Evolutionary conservation across 345 rosid genomes (phyloP), one percentile per base, ranked within the genome.

Genomic region (Cochlearia excelsa): DNA sequence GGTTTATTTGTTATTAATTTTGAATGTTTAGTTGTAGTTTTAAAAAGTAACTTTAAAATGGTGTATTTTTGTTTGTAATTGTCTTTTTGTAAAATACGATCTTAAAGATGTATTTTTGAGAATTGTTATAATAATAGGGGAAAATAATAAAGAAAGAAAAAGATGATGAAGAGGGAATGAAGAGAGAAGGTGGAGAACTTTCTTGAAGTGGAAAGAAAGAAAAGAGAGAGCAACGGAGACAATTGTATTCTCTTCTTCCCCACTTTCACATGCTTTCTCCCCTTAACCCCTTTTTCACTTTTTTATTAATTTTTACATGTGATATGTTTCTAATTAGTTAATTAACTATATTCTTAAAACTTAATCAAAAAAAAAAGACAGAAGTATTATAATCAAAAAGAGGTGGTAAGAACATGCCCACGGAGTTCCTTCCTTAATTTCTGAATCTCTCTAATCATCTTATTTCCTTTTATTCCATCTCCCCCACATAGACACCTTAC

Each of bases 141-240:
- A 5, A 38, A 9, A 57, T 27, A 27, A 28, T 29, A 16, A 46
- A 46, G 38, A 46, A 39, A 59, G 9, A 11, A 16, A 1, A 47
- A 47, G 42, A 26, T 9, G 29, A 48, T 48, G 27, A 49, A 66
- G 46, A 58, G 57, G 63, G 7, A 8, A 56, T 56, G 63, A 39
- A 6, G 37, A 34, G 67, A 53, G 67, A 61, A 54, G 47, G 67
- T 39, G 67, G 73, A 60, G 61, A 69, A 63, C 58, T 63, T 69
- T 69, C 74, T 69, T 62, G 53, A 69, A 48, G 43, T 26, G 54
- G 69, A 56, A 57, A 62, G 59, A 59, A 59, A 51, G 67, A 69
- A 56, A 57, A 62, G 59, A 59, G 65, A 51, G 67, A 69, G 63
- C 51, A 68, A 68, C 73, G 68, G 56, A 61, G 45, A 61, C 65